Evolutionary conservation across 805 yeast genomes (phyloP), one percentile per base, ranked within the genome.

Genomic region (Metschnikowia orientalis): DNA sequence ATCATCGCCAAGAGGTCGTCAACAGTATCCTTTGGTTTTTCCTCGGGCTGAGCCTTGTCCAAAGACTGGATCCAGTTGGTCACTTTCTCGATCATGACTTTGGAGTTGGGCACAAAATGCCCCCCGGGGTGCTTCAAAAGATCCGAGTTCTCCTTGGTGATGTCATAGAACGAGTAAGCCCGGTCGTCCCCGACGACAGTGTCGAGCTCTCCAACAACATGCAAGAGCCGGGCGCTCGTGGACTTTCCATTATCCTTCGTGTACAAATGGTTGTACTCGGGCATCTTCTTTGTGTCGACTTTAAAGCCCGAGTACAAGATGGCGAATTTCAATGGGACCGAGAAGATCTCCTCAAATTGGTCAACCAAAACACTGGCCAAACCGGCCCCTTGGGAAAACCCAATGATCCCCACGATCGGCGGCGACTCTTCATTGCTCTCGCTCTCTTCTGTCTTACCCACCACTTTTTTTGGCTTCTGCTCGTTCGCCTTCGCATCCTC

Each of bases 321-420:
- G 10, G 81, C 86, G 53, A 88, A 86, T 50, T 84, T 77, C 48
- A 90, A 42, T 11, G 49, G 44, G 2, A 49, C 32, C 4, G 76
- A 75, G 22, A 77, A 73, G 24, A 80, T 47, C 15, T 70, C 68
- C 14, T 73, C 66, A 42, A 81, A 77, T 23, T 71, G 68, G 44
- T 77, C 75, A 26, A 84, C 67, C 18, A 88, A 54, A 16, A 85
- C 67, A 1, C 90, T 84, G 1, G 86, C 80, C 21, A 90, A 61
- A 1, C 92, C 95, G 5, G 97, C 95, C 41, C 98, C 98, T 57
- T 92, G 97, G 8, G 94, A 81, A 55, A 90, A 90, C 1, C 97
- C 97, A 26, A 92, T 60, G 13, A 90, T 61, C 5, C 97, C 98
- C 14, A 81, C 82, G 45, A 86, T 84, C 1, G 97, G 97, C 12